Conservation (phyloP, 2,329 filamentous ascomycete species). For the Shiraia bambusicola region DNA sequence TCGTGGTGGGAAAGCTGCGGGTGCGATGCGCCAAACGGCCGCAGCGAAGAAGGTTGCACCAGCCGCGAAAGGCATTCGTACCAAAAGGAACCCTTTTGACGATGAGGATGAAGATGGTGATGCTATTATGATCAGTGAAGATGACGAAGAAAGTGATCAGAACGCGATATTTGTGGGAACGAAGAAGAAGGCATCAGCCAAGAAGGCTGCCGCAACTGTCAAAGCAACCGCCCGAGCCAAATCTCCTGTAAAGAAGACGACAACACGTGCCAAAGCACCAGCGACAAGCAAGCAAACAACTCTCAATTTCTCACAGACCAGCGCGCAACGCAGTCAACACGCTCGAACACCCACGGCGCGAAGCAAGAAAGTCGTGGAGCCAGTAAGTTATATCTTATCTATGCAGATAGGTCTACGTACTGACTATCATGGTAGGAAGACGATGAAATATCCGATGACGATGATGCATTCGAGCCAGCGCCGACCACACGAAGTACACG, state of each 20-base stretch:
- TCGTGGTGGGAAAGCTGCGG: slow-evolving; percentile 46
- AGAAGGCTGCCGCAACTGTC: slow-evolving; percentile 23
- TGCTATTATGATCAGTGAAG: slow-evolving; percentile 49
- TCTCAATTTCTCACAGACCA: slow-evolving; percentile 46
- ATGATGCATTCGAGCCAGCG: slow-evolving; percentile 44
- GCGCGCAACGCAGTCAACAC: slow-evolving; percentile 38
- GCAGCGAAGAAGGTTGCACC: slow-evolving; percentile 38
- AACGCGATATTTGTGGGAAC: slow-evolving; percentile 45
- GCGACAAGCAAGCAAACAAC: slow-evolving; percentile 41
- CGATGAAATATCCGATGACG: slow-evolving; percentile 46
- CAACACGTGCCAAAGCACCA: slow-evolving; percentile 21
- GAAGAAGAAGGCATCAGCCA: slow-evolving; percentile 30
- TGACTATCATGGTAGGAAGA: slow-evolving; percentile 38
- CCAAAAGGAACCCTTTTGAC: slow-evolving; percentile 45
- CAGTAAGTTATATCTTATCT: slow-evolving; percentile 34
- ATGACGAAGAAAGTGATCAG: slow-evolving; percentile 51
- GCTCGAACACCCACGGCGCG: slow-evolving; percentile 25
- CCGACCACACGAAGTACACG: slow-evolving; percentile 28
- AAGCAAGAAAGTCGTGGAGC: slow-evolving; percentile 42
- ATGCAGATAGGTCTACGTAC: neutral
- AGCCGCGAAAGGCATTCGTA: slow-evolving; percentile 40
- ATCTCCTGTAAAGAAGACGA: slow-evolving; percentile 31
- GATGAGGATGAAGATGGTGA: slow-evolving; percentile 45
- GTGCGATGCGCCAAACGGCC: slow-evolving; percentile 34
- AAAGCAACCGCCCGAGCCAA: slow-evolving; percentile 23